Evolutionary conservation across 495 filamentous ascomycete genomes (phyloP).

Genomic region (Lasiosphaeria miniovina): DNA sequence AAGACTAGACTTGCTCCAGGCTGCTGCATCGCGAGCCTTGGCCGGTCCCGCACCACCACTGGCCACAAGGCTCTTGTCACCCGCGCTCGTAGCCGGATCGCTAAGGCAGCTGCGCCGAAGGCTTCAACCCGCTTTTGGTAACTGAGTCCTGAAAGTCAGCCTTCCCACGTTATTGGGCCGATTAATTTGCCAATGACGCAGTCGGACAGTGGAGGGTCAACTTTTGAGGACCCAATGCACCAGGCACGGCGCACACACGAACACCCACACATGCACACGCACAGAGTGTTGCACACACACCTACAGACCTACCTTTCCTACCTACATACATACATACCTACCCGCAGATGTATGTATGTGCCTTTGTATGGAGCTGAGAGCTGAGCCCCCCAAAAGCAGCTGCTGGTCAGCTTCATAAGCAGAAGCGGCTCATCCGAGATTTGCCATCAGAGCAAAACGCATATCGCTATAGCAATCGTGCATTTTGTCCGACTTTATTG

Average conservation of each 20-base stretch:
- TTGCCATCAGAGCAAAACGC: constrained; percentile 1
- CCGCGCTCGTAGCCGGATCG: background rate
- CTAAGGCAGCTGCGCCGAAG: background rate
- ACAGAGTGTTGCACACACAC: background rate
- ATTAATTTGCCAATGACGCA: background rate
- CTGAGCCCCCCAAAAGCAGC: background rate
- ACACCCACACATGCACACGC: background rate
- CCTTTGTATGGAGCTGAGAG: constrained; percentile 8
- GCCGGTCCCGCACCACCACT: background rate
- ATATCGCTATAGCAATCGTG: background rate
- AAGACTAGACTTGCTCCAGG: background rate
- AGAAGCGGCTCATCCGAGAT: constrained; percentile 1
- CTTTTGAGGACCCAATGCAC: constrained; percentile 2
- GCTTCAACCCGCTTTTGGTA: constrained; percentile 1
- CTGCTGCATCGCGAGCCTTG: constrained; percentile 2
- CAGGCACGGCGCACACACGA: too few species aligned
- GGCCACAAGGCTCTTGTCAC: background rate
- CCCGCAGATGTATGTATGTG: too few species aligned
- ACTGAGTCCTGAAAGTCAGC: constrained; percentile 2
- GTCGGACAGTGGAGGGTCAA: background rate
- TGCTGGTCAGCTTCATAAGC: constrained; percentile 3
- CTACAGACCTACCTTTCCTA: background rate
- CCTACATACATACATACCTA: too few species aligned
- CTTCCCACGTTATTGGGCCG: background rate
- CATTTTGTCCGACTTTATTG: background rate